Conservation (phyloP, 768 basidiomycete genomes). For the Cystofilobasidium ferigula region DNA sequence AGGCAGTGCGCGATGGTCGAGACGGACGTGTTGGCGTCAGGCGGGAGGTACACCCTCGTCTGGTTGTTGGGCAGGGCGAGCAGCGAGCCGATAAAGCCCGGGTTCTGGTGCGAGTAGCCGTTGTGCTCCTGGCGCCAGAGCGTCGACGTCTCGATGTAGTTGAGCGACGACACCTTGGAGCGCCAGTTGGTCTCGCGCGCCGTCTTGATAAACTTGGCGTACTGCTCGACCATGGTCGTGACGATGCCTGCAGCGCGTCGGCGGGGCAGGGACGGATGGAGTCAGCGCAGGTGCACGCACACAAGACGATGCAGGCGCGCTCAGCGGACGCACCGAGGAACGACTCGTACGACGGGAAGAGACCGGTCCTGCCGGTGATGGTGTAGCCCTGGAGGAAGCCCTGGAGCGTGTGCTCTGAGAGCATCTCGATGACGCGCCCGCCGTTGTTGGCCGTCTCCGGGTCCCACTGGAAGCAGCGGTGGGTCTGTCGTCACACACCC, state of each 20-base stretch:
- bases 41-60: constrained; percentile 70
- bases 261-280: not conserved
- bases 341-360: constrained; percentile 84
- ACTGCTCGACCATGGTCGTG: constrained; percentile 64
- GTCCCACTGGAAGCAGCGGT: constrained; percentile 81
- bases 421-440: constrained; percentile 76
- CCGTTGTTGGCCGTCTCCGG: constrained; percentile 47
- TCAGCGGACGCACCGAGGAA: constrained; percentile 61
- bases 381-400: constrained; percentile 89
- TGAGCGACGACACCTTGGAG: constrained; percentile 35
- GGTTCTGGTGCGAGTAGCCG: constrained; percentile 66
- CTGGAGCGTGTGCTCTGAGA: constrained; percentile 63
- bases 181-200: constrained; percentile 63
- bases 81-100: constrained; percentile 75
- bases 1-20: constrained; percentile 75
- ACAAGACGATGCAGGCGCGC: too few species aligned
- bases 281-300: not conserved
- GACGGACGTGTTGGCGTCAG: constrained; percentile 80
- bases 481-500: too few species aligned
- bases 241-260: constrained; percentile 47
- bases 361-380: constrained; percentile 60
- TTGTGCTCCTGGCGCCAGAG: constrained; percentile 66
- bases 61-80: constrained; percentile 60
- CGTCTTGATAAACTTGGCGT: constrained; percentile 80
- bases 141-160: constrained; percentile 76